phyloP scores from a whole-genome alignment of 1,284 basidiomycete species.

The Chalciporus sp. region DNA sequence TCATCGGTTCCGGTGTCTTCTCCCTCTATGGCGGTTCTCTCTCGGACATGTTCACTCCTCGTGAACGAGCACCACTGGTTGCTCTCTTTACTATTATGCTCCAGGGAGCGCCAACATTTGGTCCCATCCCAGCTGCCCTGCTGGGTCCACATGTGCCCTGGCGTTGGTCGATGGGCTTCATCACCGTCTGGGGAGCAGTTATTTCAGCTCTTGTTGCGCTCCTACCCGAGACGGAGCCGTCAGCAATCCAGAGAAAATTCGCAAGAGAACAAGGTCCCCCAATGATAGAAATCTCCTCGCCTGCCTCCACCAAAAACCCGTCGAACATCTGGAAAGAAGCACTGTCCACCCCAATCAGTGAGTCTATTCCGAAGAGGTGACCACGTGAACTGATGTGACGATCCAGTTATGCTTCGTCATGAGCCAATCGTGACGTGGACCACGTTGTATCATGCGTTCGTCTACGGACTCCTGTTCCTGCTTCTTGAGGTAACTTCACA shows the following conservation, averaged over 20 bases:
- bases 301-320: not conserved
- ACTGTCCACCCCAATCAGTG: constrained; percentile 26
- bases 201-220: constrained; percentile 15
- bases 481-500: constrained; percentile 26
- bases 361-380: not conserved
- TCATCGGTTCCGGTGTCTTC: constrained; percentile 26
- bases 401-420: constrained; percentile 21
- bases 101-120: constrained; percentile 30
- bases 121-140: constrained; percentile 30
- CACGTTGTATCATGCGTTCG: constrained; percentile 27
- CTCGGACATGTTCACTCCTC: constrained; percentile 26
- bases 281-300: not conserved
- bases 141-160: constrained; percentile 23
- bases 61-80: constrained; percentile 28
- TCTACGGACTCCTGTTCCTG: constrained; percentile 28
- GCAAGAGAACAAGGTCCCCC: constrained; percentile 7
- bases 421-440: constrained; percentile 32
- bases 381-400: not conserved
- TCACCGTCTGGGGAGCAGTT: constrained; percentile 23
- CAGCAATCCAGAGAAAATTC: constrained; percentile 21
- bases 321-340: constrained; percentile 18
- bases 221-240: constrained; percentile 27
- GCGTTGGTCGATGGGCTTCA: constrained; percentile 29
- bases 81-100: constrained; percentile 30
- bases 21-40: constrained; percentile 30